Evolutionary conservation across 768 basidiomycete species (phyloP), one percentile per base, ranked within the genome.

Genomic region (Russula sp.): DNA sequence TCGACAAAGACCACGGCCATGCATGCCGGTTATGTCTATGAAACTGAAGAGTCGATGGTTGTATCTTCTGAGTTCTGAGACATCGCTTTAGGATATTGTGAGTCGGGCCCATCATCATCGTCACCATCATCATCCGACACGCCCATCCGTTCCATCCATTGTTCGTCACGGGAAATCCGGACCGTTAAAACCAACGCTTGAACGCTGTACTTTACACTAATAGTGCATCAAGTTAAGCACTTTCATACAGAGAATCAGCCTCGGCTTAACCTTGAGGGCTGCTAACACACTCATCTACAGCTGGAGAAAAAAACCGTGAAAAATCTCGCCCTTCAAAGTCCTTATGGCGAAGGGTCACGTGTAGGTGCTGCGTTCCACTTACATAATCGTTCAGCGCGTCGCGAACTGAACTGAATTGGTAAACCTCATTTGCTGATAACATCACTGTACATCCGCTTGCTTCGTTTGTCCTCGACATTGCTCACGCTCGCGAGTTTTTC

Each of bases 311-410:
- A 29, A 29, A 3, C 25, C 25, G 2, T 3, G 22, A 25, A 53
- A 47, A 47, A 47, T 13, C 25, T 29, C 25, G 25, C 25, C n/a
- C n/a, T 29, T 29, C 25, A 29, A 29, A 29, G 25, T 29, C 25
- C 25, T 46, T 4, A 11, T 5, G 16, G 3, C 2, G 32, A 6
- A 22, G 0, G 16, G 43, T 45, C 55, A 56, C 55, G 55, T 46
- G 55, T 46, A 13, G n/a, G 11, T 2, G 32, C 20, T 43, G 32
- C 59, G 59, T 52, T 36, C 54, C n/a, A 48, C 18, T 60, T 53
- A 60, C 7, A n/a, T 60, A 60, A 60, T 47, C 7, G 3, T 16
- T 16, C 16, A 55, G 29, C 59, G 53, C 53, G 53, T 48, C 53
- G 29, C 51, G 18, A 46, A 36, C 45, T 34, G 49, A n/a, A 47